Evolutionary conservation across 139 green algal genomes (phyloP), one percentile per base, ranked within the genome.

Genomic region (Mychonastes homosphaera): DNA sequence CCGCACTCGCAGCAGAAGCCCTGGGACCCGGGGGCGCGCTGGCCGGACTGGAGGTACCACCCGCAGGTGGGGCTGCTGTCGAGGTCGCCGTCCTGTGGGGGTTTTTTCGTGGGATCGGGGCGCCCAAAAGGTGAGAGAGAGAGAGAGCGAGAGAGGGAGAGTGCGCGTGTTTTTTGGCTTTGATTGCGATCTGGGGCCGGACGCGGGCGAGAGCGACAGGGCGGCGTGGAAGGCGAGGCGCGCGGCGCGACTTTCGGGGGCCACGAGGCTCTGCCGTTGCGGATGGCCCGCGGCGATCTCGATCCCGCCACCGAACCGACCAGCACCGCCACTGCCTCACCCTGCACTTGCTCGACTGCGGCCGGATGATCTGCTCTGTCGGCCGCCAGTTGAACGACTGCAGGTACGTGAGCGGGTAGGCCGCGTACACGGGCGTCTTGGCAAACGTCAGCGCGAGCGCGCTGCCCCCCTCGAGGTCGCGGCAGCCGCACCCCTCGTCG

Each of bases 1-100:
- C 50, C 53, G 69, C 85, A 94, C 3, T 53, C 10, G 62, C 86
- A 94, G 34, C 72, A 82, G 56, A 94, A 94, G 38, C 86, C 86
- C 60, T 94, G 86, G 30, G 74, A 86, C 68, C 87, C 71, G 1
- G 32, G 18, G 8, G 76, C 43, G 47, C 65, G 57, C 13, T 45
- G 5, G 30, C 62, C 58, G 13, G 56, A 30, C 2, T 62, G 33
- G 6, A 56, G 67, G 47, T 79, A 83, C 76, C 79, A 94, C 18
- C 81, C 81, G 65, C 86, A 94, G 15, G 81, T 91, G 23, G 86
- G 79, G 5, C 45, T 43, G 2, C 36, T 33, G 4, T 74, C 58
- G 23, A 54, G 62, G 29, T 76, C 65, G 0, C 69, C 77, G 24
- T 71, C 79, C 58, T 75, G 49, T n/a, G 33, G 28, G 19, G 7